Conservation (phyloP, 2,329 filamentous ascomycete genomes). For the Colletotrichum kahawae region DNA sequence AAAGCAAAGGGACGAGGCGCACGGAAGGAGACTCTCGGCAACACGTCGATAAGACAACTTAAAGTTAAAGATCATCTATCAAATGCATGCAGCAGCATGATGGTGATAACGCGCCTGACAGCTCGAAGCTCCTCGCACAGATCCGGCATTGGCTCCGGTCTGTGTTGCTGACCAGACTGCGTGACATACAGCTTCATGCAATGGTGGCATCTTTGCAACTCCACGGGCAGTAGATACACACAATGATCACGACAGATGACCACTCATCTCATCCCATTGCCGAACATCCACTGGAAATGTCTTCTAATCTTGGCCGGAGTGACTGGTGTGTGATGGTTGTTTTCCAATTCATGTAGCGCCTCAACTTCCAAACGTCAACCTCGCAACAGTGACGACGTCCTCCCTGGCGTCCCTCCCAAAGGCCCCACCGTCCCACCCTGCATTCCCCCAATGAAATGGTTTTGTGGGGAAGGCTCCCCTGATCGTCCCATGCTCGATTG, state of each 20-base stretch:
- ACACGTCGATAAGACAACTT: neutral
- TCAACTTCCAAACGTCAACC: conserved; percentile 9
- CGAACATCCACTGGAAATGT: neutral
- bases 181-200: neutral
- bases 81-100: neutral
- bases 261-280: neutral
- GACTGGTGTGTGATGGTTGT: neutral
- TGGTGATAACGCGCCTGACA: neutral
- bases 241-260: neutral
- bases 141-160: neutral
- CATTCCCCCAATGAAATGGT: conserved; percentile 24
- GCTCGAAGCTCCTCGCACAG: conserved; percentile 5
- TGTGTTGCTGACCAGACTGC: neutral
- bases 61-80: neutral
- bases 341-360: neutral
- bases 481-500: conserved; percentile 26
- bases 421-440: conserved; percentile 15
- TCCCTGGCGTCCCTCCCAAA: conserved; percentile 17
- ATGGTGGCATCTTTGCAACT: neutral
- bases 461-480: conserved; percentile 31
- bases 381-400: conserved; percentile 7
- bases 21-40: neutral
- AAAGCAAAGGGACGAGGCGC: neutral
- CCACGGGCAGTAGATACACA: neutral
- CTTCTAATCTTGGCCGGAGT: neutral